These are phyloP conservation scores for Cornus kousa DNA, from an alignment of 148 eudicot species.

Conservation along the genomic window DNA sequence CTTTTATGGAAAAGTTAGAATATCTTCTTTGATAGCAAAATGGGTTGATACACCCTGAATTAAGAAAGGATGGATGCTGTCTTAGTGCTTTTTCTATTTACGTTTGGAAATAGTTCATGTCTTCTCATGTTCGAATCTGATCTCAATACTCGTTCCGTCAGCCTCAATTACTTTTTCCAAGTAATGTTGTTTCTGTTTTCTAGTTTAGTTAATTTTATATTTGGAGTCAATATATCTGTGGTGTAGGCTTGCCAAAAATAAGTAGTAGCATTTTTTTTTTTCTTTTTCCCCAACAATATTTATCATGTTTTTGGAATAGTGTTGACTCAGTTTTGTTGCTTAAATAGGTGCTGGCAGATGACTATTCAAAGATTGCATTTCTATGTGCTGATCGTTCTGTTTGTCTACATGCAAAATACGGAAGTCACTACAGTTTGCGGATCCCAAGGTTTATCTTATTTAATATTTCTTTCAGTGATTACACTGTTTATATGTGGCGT, in stretches of 20 bases:
- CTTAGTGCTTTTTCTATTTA: background rate
- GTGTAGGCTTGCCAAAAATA: background rate
- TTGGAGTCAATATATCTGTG: background rate
- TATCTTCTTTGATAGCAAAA: background rate
- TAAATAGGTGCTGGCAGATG: constrained; percentile 70
- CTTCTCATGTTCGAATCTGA: background rate
- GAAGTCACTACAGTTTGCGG: constrained; percentile 80
- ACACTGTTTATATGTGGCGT: too few relatives aligned
- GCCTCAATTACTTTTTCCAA: background rate
- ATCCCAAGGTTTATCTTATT: constrained; percentile 63
- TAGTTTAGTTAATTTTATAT: background rate
- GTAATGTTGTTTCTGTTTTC: background rate
- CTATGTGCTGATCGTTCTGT: constrained; percentile 90
- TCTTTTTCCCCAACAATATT: background rate
- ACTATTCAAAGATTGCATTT: constrained; percentile 92
- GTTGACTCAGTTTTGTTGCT: constrained; percentile 8
- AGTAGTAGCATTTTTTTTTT: background rate
- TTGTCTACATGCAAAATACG: constrained; percentile 85
- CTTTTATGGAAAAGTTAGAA: background rate
- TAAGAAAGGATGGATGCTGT: background rate
- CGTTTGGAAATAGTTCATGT: background rate
- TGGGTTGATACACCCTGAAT: background rate
- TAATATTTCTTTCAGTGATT: background rate
- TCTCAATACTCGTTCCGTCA: background rate
- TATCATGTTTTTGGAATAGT: background rate